Conservation (phyloP, 1,139 yeast species). For the Zygosaccharomyces pseudobailii region DNA sequence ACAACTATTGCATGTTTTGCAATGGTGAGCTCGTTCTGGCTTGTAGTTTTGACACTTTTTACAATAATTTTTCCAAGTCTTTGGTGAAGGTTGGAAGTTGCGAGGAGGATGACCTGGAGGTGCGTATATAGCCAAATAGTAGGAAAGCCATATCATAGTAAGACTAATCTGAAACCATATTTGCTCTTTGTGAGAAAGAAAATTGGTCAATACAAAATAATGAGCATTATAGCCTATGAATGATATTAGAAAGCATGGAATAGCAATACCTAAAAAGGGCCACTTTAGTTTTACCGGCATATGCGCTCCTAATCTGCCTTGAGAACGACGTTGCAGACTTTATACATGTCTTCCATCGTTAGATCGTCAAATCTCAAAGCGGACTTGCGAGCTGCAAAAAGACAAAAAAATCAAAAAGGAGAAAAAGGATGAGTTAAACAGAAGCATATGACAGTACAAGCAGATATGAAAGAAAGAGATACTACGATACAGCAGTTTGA, state of each 20-base stretch:
- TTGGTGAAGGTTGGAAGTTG: conserved; percentile 36
- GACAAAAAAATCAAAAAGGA: no score
- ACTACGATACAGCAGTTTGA: no score
- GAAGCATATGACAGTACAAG: no score
- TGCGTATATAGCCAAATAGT: conserved; percentile 51
- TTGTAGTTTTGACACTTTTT: conserved; percentile 59
- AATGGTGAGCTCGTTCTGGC: conserved; percentile 79
- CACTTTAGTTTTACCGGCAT: conserved; percentile 44
- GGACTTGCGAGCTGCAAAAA: no score
- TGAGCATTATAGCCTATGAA: conserved; percentile 64
- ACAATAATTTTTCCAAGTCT: conserved; percentile 59
- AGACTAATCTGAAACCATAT: conserved; percentile 46
- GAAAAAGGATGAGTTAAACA: no score
- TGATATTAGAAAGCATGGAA: conserved; percentile 62
- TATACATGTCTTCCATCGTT: no score
- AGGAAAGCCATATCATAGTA: conserved; percentile 66
- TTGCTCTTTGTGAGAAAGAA: conserved; percentile 41
- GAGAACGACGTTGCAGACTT: not conserved
- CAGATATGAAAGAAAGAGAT: no score
- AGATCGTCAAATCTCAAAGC: no score
- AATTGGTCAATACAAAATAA: conserved; percentile 48
- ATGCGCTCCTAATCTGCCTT: not conserved
- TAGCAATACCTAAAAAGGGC: conserved; percentile 59
- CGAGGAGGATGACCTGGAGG: conserved; percentile 58
- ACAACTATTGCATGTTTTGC: conserved; percentile 58